phyloP scores from a whole-genome alignment of 164 flowering plant species.

The Vitis riparia region DNA sequence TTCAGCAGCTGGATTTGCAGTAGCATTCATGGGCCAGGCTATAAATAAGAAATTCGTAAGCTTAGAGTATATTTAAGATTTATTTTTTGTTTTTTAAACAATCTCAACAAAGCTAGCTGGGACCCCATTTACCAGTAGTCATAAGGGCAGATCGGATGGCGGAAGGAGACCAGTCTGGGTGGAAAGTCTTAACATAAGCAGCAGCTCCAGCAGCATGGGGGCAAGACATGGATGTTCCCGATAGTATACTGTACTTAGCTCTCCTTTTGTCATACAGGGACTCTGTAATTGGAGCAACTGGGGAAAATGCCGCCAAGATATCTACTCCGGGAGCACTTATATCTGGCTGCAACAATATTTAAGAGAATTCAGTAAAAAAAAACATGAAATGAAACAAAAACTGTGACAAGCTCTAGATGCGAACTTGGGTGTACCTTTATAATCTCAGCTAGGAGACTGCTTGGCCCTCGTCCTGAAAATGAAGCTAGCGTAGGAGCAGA shows the following conservation, averaged over 20 bases:
- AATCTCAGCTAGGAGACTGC: neutral
- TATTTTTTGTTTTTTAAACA: neutral
- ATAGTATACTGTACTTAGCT: slow-evolving; percentile 11
- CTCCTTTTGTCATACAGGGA: neutral
- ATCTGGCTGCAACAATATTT: slow-evolving; percentile 16
- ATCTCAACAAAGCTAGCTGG: neutral
- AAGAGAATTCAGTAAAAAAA: neutral
- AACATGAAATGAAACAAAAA: neutral
- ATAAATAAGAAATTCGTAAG: neutral
- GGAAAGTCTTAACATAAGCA: slow-evolving; percentile 38
- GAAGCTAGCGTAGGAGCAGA: slow-evolving; percentile 12
- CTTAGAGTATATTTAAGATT: neutral
- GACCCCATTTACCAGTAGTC: slow-evolving; percentile 24
- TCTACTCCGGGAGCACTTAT: slow-evolving; percentile 13
- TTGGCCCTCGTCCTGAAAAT: slow-evolving; percentile 22
- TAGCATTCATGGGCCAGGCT: slow-evolving; percentile 10
- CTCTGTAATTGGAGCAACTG: neutral
- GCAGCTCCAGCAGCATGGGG: slow-evolving; percentile 41
- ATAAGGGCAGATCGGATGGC: slow-evolving; percentile 39
- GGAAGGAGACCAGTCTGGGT: slow-evolving; percentile 41
- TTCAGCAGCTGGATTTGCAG: slow-evolving; percentile 18
- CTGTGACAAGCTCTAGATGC: neutral
- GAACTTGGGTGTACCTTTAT: slow-evolving; percentile 4
- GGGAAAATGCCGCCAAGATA: slow-evolving; percentile 11
- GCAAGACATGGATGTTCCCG: slow-evolving; percentile 45